These are phyloP conservation scores for Termitomyces sp. DNA, from an alignment of 768 basidiomycete genomes.

Conservation along the genomic window DNA sequence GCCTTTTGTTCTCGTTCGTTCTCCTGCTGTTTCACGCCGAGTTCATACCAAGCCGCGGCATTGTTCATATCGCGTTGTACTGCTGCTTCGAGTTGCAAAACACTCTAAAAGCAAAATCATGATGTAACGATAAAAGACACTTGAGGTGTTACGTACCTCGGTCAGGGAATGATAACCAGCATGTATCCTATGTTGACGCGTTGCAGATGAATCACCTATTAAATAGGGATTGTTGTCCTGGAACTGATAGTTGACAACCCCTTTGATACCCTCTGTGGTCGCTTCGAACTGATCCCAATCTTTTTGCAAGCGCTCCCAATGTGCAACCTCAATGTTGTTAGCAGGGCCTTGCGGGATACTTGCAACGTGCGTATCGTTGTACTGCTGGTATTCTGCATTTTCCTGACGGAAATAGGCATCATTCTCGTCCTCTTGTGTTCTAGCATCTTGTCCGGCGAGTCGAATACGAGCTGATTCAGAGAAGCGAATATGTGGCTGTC, in stretches of 20 bases:
- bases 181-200: constrained; percentile 41
- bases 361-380: constrained; percentile 25
- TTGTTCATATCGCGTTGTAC: constrained; percentile 74
- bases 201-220: constrained; percentile 50
- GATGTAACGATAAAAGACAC: constrained; percentile 7
- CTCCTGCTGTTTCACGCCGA: constrained; percentile 97
- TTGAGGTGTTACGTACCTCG: constrained; percentile 29
- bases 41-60: constrained; percentile 79
- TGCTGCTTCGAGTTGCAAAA: constrained; percentile 84
- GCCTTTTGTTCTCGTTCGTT: constrained; percentile 94
- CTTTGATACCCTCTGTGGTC: constrained; percentile 56
- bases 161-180: constrained; percentile 26
- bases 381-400: constrained; percentile 62
- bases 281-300: constrained; percentile 85
- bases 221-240: constrained; percentile 77
- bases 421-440: constrained; percentile 33
- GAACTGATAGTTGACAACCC: constrained; percentile 60
- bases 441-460: neutral
- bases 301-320: constrained; percentile 65
- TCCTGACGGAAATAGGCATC: constrained; percentile 70
- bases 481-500: constrained; percentile 1
- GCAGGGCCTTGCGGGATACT: constrained; percentile 8
- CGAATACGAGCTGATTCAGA: constrained; percentile 3
- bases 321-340: constrained; percentile 21
- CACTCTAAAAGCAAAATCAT: constrained; percentile 45